A percentile compares a stretch with the other conserved stretches of the same genome.
phyloP scores from a whole-genome alignment of 2,329 filamentous ascomycete species.

The Cordyceps farinosa region DNA sequence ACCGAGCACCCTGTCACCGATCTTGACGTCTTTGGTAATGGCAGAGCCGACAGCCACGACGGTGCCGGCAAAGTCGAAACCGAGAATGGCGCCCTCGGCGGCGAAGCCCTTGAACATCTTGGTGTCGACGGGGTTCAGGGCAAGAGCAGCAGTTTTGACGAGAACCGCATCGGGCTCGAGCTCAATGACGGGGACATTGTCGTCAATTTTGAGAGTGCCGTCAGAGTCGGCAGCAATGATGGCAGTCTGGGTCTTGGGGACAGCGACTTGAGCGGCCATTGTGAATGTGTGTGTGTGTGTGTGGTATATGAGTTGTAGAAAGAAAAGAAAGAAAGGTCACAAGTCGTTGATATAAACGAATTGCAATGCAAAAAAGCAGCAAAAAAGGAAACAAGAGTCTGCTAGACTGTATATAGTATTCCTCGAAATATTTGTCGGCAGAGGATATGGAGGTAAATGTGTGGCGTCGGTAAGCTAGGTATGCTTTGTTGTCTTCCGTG shows the following conservation, averaged over 20 bases:
- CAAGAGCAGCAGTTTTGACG: constrained; percentile 28
- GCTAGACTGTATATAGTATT: not conserved
- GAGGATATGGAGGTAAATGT: not conserved
- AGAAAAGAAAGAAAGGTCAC: not conserved
- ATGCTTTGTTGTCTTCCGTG: not conserved
- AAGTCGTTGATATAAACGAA: not conserved
- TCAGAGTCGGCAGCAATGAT: constrained; percentile 12
- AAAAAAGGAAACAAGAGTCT: not conserved
- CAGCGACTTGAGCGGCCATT: constrained; percentile 15
- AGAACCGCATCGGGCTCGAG: constrained; percentile 22
- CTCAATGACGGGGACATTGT: constrained; percentile 6
- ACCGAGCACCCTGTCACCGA: constrained; percentile 29
- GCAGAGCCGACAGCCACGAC: constrained; percentile 27
- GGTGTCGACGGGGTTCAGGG: constrained; percentile 35
- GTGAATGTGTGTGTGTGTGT: not conserved
- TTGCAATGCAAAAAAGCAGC: not conserved
- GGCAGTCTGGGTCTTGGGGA: constrained; percentile 15
- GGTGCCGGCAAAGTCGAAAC: constrained; percentile 34
- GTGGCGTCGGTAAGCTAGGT: not conserved
- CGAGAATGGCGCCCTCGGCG: constrained; percentile 29
- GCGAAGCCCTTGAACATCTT: constrained; percentile 30
- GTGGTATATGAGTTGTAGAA: not conserved
- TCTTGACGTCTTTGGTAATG: constrained; percentile 14
- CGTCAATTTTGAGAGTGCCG: constrained; percentile 10
- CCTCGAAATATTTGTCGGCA: not conserved